These are phyloP conservation scores for Spathaspora sp. DNA, from an alignment of 1,139 yeast genomes.

Conservation along the genomic window DNA sequence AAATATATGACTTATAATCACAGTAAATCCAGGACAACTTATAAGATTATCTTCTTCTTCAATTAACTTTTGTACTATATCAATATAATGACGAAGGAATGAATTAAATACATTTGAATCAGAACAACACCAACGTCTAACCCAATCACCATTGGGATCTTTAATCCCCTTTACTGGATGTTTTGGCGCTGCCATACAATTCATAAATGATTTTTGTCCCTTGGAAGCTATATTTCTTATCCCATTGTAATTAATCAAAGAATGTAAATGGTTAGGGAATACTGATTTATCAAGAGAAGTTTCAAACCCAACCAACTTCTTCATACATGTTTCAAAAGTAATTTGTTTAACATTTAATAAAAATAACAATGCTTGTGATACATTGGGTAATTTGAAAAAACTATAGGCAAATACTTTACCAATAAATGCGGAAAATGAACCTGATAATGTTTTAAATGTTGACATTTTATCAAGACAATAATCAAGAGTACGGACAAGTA, in stretches of 20 bases:
- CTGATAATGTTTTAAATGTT: conserved; percentile 53
- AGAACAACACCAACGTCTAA: conserved; percentile 46
- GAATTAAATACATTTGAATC: conserved; percentile 73
- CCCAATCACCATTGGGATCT: conserved; percentile 71
- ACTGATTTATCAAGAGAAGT: conserved; percentile 9
- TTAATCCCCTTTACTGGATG: conserved; percentile 56
- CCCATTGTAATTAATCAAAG: conserved; percentile 38
- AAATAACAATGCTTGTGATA: conserved; percentile 61
- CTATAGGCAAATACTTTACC: conserved; percentile 77
- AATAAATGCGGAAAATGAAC: conserved; percentile 68
- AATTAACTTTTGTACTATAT: conserved; percentile 17
- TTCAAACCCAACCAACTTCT: conserved; percentile 5
- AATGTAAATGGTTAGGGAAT: conserved; percentile 43
- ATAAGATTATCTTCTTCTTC: conserved; percentile 6
- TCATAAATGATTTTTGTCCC: conserved; percentile 28
- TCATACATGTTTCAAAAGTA: conserved; percentile 28
- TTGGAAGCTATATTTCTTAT: conserved; percentile 18
- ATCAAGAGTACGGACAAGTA: conserved; percentile 55
- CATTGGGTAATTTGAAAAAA: conserved; percentile 59
- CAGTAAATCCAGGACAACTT: conserved; percentile 35
- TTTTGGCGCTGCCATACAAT: conserved; percentile 48
- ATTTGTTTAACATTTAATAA: conserved; percentile 56
- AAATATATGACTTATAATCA: conserved; percentile 37
- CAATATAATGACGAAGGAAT: conserved; percentile 66
- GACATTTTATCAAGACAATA: conserved; percentile 52